phyloP scores from a whole-genome alignment of 2,329 filamentous ascomycete species.

The Orbilia javanica region DNA sequence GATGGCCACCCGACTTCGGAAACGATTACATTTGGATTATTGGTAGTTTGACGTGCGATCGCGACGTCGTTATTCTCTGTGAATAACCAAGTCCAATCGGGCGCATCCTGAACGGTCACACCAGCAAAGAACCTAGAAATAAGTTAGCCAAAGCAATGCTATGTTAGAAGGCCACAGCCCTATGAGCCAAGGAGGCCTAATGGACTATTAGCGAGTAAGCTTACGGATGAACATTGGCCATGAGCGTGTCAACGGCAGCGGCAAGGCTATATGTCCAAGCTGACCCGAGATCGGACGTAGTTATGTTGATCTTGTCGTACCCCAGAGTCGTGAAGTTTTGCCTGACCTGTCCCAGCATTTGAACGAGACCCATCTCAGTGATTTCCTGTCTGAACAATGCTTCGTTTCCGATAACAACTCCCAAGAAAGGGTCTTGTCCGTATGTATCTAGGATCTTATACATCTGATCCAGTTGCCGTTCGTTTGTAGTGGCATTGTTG shows the following conservation, averaged over 20 bases:
- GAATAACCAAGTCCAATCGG: conserved; percentile 84
- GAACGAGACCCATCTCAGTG: conserved; percentile 74
- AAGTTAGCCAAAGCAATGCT: not conserved
- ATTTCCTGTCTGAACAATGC: conserved; percentile 77
- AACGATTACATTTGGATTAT: conserved; percentile 79
- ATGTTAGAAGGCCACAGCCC: too few relatives aligned
- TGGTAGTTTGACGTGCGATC: conserved; percentile 72
- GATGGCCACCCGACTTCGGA: conserved; percentile 93
- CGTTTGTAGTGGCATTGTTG: conserved; percentile 83
- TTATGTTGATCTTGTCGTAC: conserved; percentile 78
- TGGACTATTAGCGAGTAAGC: not conserved
- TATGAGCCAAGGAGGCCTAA: not conserved
- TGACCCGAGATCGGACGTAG: conserved; percentile 88
- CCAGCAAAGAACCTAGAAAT: conserved; percentile 81
- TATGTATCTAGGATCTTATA: conserved; percentile 79
- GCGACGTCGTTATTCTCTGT: conserved; percentile 78
- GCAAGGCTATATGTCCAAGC: conserved; percentile 83
- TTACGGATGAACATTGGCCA: conserved; percentile 91
- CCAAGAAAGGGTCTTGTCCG: conserved; percentile 81
- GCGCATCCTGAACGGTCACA: conserved; percentile 75
- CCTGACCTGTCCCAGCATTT: conserved; percentile 76
- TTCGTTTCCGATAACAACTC: conserved; percentile 79
- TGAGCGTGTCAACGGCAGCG: conserved; percentile 78
- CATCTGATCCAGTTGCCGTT: conserved; percentile 84
- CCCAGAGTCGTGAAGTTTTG: conserved; percentile 77